Evolutionary conservation across 2,329 filamentous ascomycete species (phyloP).

Genomic region (Teratosphaeria zuluensis): DNA sequence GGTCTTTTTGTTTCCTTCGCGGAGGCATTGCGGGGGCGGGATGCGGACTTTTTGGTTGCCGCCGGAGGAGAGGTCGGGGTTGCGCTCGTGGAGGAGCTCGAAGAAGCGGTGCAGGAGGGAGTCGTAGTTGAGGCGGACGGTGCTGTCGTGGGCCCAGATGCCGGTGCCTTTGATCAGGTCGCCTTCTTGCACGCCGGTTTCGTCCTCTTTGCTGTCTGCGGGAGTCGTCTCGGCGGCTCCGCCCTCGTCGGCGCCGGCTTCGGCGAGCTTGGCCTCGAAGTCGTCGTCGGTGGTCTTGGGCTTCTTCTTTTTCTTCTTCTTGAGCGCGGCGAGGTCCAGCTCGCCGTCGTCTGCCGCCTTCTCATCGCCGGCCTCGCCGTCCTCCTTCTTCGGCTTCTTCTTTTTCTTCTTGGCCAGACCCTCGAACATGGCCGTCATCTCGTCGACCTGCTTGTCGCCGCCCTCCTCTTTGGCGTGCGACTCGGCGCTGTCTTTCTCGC

Average conservation of each 20-base stretch:
- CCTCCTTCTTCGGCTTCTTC: conserved; percentile 38
- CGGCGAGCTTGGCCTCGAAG: conserved; percentile 57
- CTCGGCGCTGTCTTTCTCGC: conserved; percentile 70
- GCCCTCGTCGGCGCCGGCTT: conserved; percentile 48
- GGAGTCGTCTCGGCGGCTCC: conserved; percentile 35
- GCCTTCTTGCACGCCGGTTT: conserved; percentile 46
- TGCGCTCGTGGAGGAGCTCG: conserved; percentile 84
- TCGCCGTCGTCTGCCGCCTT: conserved; percentile 48
- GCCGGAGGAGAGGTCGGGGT: conserved; percentile 78
- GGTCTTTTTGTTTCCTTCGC: conserved; percentile 99
- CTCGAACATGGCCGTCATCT: conserved; percentile 28
- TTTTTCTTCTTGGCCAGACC: conserved; percentile 54
- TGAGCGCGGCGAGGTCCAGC: conserved; percentile 58
- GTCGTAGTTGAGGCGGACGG: conserved; percentile 69
- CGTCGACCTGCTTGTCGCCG: conserved; percentile 23
- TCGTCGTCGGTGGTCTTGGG: conserved; percentile 53
- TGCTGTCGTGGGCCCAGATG: conserved; percentile 78
- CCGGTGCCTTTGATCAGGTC: conserved; percentile 83
- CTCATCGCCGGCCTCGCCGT: conserved; percentile 25
- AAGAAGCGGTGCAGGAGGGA: conserved; percentile 88
- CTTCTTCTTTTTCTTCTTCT: conserved; percentile 81
- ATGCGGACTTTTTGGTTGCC: conserved; percentile 85
- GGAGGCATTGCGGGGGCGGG: conserved; percentile 92
- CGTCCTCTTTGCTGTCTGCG: conserved; percentile 38
- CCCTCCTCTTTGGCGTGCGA: conserved; percentile 50